Evolutionary conservation across 768 basidiomycete genomes (phyloP).

Genomic region (Macrocybe gigantea): DNA sequence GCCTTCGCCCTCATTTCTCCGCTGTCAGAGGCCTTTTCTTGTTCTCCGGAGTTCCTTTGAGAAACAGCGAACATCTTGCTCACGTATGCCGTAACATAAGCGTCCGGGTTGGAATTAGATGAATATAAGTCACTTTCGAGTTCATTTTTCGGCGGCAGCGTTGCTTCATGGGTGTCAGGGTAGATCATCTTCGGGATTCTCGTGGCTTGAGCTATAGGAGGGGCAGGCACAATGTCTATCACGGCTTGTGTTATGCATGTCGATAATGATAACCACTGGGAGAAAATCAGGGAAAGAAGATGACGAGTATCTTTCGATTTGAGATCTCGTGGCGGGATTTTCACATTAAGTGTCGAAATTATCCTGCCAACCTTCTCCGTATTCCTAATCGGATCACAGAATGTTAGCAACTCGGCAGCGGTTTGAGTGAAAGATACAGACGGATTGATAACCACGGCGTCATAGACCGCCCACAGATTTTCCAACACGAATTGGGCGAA

Average conservation of each 20-base stretch:
- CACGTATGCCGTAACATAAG: conserved; percentile 77
- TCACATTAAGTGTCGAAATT: conserved; percentile 72
- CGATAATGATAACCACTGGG: conserved; percentile 94
- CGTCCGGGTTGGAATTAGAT: conserved; percentile 52
- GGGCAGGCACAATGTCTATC: conserved; percentile 92
- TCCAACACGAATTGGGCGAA: conserved; percentile 98
- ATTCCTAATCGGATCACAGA: conserved; percentile 46
- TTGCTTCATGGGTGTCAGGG: conserved; percentile 62
- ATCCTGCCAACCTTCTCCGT: conserved; percentile 88
- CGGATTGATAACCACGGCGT: conserved; percentile 85
- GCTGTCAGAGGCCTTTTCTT: conserved; percentile 72
- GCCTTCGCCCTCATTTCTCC: conserved; percentile 73
- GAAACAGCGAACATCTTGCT: conserved; percentile 98
- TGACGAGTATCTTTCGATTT: conserved; percentile 86
- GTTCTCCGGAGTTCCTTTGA: conserved; percentile 79
- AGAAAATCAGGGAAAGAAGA: conserved; percentile 81
- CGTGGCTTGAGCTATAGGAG: conserved; percentile 70
- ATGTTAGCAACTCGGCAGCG: too few relatives aligned
- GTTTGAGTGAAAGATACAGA: conserved; percentile 36
- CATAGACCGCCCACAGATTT: conserved; percentile 96
- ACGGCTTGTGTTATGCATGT: conserved; percentile 88
- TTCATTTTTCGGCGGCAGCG: conserved; percentile 61
- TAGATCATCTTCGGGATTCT: conserved; percentile 91
- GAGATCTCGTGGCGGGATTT: conserved; percentile 82
- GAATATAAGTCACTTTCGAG: conserved; percentile 81